Conservation (phyloP, 2,329 filamentous ascomycete genomes). For the Epichloe brachyelytri region DNA sequence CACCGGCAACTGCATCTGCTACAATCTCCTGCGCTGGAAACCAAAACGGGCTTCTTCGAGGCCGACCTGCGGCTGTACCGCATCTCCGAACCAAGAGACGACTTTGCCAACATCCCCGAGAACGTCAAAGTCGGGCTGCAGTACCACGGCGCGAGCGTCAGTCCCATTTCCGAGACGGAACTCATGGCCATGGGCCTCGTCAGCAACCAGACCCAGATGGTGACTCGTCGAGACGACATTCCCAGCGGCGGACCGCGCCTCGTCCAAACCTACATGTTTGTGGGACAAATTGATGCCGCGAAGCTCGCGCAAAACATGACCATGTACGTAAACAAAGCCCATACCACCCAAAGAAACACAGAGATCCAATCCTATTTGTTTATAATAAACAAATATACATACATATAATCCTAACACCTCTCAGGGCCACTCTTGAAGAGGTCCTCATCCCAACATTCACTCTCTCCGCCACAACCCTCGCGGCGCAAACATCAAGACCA, state of each 20-base stretch:
- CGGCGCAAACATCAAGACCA: constrained; percentile 44
- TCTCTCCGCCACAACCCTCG: constrained; percentile 43
- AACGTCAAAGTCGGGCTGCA: constrained; percentile 42
- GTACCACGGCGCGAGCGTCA: constrained; percentile 37
- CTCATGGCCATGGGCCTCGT: constrained; percentile 14
- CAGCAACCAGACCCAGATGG: constrained; percentile 8
- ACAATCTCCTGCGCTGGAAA: constrained; percentile 64
- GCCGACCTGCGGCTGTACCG: constrained; percentile 67
- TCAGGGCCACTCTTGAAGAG: constrained; percentile 44
- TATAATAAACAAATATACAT: background rate
- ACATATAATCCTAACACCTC: background rate
- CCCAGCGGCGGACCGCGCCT: constrained; percentile 27
- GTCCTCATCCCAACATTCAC: constrained; percentile 57
- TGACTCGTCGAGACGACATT: background rate
- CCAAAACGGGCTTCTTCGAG: constrained; percentile 55
- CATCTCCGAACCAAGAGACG: constrained; percentile 44
- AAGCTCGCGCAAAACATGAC: constrained; percentile 42
- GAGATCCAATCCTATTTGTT: too few species aligned
- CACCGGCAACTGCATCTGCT: constrained; percentile 68
- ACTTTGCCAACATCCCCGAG: constrained; percentile 37
- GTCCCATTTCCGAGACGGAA: constrained; percentile 14
- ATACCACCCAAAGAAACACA: too few species aligned
- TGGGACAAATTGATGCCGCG: constrained; percentile 51
- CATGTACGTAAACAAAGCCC: constrained; percentile 36
- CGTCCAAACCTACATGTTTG: constrained; percentile 53